Percentiles rank a stretch among this genome's conserved stretches.
Conservation (phyloP, 306 rosid species). For the Sphenostylis stenocarpa region DNA sequence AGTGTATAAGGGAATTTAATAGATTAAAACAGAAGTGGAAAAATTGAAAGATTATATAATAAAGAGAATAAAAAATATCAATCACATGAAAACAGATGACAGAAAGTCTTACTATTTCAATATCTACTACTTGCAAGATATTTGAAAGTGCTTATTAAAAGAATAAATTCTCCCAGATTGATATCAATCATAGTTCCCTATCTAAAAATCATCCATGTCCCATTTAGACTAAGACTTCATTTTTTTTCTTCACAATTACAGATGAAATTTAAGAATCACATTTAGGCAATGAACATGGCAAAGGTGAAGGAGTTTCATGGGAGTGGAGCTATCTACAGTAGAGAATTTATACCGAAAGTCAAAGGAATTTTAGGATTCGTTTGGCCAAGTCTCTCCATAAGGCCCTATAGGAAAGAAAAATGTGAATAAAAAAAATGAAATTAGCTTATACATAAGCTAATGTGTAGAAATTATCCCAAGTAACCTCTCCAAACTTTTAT, state of each 20-base stretch:
- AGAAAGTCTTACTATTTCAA: background rate
- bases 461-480: too few species aligned
- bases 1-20: constrained; percentile 4
- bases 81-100: background rate
- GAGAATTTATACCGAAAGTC: background rate
- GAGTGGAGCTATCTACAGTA: background rate
- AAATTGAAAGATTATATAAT: background rate
- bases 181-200: background rate
- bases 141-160: background rate
- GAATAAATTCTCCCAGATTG: background rate
- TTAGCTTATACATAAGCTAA: too few species aligned
- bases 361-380: background rate
- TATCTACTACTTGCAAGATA: background rate
- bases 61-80: background rate
- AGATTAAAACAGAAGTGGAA: background rate
- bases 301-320: background rate
- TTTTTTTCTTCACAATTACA: background rate
- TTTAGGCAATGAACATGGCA: background rate
- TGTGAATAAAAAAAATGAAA: too few species aligned
- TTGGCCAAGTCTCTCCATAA: too few species aligned
- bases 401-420: too few species aligned
- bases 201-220: background rate
- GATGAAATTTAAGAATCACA: background rate
- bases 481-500: too few species aligned
- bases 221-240: background rate